Evolutionary conservation across 73 alveolate species (phyloP).

Genomic region (Tetrahymena borealis): DNA sequence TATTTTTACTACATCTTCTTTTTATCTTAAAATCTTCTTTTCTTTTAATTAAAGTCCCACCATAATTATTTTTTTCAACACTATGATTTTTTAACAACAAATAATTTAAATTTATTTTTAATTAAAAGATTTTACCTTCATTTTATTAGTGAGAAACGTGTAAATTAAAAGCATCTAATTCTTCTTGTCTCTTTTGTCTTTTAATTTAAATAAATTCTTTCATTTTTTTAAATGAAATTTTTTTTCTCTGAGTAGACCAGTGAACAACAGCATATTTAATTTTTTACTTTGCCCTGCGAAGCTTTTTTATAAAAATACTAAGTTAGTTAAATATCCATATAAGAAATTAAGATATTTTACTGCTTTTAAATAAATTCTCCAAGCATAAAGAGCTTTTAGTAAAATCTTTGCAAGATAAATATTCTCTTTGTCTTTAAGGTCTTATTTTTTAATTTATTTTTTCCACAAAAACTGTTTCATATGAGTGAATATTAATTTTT

Average conservation of each 20-base stretch:
- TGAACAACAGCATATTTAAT: not conserved
- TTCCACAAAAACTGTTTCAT: not conserved
- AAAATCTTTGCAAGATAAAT: not conserved
- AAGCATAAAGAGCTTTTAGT: not conserved
- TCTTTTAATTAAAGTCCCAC: not conserved
- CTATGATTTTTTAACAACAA: not conserved
- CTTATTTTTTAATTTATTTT: not conserved
- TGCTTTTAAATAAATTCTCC: not conserved
- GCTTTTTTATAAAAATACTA: not conserved
- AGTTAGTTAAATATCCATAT: not conserved
- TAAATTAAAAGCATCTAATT: not conserved
- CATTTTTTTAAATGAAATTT: not conserved
- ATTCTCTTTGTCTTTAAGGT: not conserved
- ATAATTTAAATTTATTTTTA: not conserved
- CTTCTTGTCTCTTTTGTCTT: not conserved
- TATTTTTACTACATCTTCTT: not conserved
- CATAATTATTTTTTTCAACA: not conserved
- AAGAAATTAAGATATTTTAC: not conserved
- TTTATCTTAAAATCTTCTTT: not conserved
- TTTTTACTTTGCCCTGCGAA: not conserved
- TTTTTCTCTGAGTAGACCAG: not conserved
- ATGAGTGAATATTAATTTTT: not conserved
- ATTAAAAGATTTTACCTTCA: not conserved
- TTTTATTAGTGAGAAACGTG: not conserved
- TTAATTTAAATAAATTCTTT: not conserved